Percentiles rank a stretch among this genome's conserved stretches.
These are phyloP conservation scores for Neoboletus brunneissimus DNA, from an alignment of 768 basidiomycete genomes.

Conservation along the genomic window DNA sequence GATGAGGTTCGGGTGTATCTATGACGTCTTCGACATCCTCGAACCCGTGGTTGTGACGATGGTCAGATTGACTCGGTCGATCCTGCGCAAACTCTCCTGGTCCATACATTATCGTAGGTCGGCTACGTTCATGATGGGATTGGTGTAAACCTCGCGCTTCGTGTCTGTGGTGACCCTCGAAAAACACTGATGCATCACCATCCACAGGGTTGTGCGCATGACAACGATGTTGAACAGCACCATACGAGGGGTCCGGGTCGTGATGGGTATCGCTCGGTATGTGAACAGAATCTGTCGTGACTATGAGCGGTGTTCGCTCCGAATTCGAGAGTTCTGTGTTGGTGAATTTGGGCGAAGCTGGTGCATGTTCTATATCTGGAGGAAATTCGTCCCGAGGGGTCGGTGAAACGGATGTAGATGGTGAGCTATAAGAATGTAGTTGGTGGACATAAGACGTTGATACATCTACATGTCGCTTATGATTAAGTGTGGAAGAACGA, in stretches of 20 bases:
- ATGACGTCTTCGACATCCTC: neutral
- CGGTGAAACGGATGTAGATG: conserved; percentile 38
- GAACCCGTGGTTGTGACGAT: conserved; percentile 12
- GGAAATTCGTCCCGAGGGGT: conserved; percentile 27
- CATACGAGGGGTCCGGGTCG: conserved; percentile 17
- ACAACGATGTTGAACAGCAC: conserved; percentile 4
- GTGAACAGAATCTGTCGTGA: neutral
- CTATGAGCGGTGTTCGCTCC: conserved; percentile 23
- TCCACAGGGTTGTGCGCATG: neutral
- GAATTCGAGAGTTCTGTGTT: conserved; percentile 1
- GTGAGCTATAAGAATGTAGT: conserved; percentile 61
- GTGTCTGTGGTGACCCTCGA: conserved; percentile 37
- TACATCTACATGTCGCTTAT: conserved; percentile 44
- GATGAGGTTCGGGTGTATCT: neutral
- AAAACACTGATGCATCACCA: conserved; percentile 16
- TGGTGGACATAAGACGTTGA: conserved; percentile 75
- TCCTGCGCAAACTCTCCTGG: conserved; percentile 9
- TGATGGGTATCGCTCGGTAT: neutral
- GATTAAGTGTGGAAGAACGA: neutral
- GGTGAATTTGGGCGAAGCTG: conserved; percentile 3
- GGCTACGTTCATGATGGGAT: conserved; percentile 29
- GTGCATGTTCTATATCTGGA: conserved; percentile 2
- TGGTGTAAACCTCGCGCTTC: conserved; percentile 28
- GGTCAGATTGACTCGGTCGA: neutral
- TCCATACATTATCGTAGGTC: conserved; percentile 23